These are phyloP conservation scores for Imleria badia DNA, from an alignment of 768 basidiomycete species.

Conservation along the genomic window DNA sequence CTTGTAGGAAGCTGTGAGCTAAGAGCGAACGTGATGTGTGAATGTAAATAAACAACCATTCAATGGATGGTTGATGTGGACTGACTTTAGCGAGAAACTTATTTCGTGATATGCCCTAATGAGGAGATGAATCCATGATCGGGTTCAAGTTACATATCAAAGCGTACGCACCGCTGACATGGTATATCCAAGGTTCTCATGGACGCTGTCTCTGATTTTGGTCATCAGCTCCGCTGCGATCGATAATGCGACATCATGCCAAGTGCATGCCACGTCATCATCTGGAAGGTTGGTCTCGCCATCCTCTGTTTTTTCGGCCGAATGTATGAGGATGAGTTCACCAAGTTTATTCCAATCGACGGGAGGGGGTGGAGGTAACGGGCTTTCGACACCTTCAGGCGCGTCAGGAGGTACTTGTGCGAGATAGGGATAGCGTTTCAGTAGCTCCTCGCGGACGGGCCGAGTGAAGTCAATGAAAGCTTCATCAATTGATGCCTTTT, in stretches of 20 bases:
- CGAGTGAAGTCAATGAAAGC: conserved; percentile 91
- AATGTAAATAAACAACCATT: background rate
- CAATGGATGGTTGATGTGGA: background rate
- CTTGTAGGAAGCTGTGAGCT: conserved; percentile 89
- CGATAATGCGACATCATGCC: conserved; percentile 91
- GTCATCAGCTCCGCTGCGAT: conserved; percentile 87
- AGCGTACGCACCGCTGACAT: conserved; percentile 73
- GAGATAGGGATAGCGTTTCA: conserved; percentile 77
- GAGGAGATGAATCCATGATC: background rate
- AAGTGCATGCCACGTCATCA: conserved; percentile 50
- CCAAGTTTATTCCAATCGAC: conserved; percentile 61
- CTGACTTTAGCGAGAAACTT: conserved; percentile 92
- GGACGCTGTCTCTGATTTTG: conserved; percentile 68
- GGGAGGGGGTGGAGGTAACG: conserved; percentile 70
- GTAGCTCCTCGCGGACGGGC: conserved; percentile 71
- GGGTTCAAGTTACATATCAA: background rate
- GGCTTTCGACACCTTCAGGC: conserved; percentile 69
- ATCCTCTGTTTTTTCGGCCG: conserved; percentile 25
- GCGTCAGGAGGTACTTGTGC: conserved; percentile 66
- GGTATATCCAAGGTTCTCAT: conserved; percentile 80
- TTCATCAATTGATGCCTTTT: conserved; percentile 98
- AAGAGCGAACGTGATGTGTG: conserved; percentile 5
- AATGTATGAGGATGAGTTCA: conserved; percentile 58
- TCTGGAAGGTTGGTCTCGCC: conserved; percentile 14
- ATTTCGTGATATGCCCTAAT: conserved; percentile 85